A percentile compares a stretch with the other conserved stretches of the same genome.
phyloP scores from a whole-genome alignment of 805 yeast genomes.

The Candida pini region DNA sequence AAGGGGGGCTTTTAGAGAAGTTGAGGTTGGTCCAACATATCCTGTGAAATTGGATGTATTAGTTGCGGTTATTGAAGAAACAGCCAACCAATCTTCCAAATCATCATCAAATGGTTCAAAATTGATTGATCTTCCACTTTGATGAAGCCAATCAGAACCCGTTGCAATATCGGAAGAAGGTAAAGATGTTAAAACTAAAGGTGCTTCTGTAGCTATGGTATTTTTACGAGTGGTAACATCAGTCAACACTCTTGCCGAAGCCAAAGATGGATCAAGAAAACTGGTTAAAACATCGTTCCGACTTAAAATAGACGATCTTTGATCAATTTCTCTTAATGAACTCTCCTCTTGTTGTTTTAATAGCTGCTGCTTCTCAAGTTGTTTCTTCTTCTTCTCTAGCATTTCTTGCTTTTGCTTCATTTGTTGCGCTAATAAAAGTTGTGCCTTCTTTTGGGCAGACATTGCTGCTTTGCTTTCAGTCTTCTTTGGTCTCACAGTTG shows the following conservation, averaged over 20 bases:
- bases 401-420: conserved; percentile 15
- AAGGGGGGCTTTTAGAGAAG: too few relatives aligned
- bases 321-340: too few relatives aligned
- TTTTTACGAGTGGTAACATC: too few relatives aligned
- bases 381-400: conserved; percentile 8
- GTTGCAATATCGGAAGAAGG: too few relatives aligned
- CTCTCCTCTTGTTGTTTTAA: background rate
- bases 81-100: conserved; percentile 4
- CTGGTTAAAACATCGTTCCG: too few relatives aligned
- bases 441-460: conserved; percentile 17
- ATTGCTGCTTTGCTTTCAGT: conserved; percentile 15
- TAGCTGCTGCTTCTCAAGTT: conserved; percentile 4
- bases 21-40: too few relatives aligned
- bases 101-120: conserved; percentile 10
- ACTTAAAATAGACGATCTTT: too few relatives aligned
- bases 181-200: background rate
- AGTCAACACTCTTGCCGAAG: too few relatives aligned
- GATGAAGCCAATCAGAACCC: conserved; percentile 7
- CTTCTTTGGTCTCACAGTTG: conserved; percentile 9
- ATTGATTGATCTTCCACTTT: conserved; percentile 5
- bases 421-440: conserved; percentile 16
- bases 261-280: too few relatives aligned
- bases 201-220: background rate
- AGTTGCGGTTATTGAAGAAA: conserved; percentile 3
- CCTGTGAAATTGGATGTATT: too few relatives aligned